Conservation (phyloP, 1,284 basidiomycete species). For the Sporisorium reilianum region DNA sequence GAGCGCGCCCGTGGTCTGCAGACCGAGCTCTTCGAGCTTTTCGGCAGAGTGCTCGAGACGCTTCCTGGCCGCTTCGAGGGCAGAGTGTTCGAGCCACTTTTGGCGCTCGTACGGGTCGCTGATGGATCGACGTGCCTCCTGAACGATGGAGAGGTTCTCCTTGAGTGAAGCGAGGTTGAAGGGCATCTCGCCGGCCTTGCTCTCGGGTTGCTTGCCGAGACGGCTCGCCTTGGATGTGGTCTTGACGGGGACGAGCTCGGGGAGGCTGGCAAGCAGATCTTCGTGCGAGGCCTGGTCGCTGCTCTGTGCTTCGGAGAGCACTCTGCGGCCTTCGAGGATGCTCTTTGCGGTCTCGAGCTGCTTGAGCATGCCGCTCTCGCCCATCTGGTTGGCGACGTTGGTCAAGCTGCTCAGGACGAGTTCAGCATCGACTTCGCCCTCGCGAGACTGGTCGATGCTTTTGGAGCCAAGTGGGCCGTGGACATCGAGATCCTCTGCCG, state of each 20-base stretch:
- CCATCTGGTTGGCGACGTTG: conserved; percentile 46
- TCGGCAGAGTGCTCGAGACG: conserved; percentile 58
- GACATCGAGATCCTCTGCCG: conserved; percentile 38
- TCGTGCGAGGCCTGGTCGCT: conserved; percentile 8
- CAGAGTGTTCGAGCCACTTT: conserved; percentile 66
- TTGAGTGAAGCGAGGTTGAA: conserved; percentile 62
- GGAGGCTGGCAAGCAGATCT: conserved; percentile 30
- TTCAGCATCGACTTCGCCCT: conserved; percentile 47
- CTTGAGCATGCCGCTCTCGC: conserved; percentile 43
- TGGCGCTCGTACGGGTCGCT: conserved; percentile 64
- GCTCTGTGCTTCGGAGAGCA: conserved; percentile 30
- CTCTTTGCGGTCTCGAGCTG: conserved; percentile 51
- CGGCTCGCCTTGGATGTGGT: conserved; percentile 39
- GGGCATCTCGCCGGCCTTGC: conserved; percentile 46
- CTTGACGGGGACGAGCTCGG: conserved; percentile 57
- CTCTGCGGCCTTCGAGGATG: conserved; percentile 44
- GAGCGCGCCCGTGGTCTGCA: conserved; percentile 52
- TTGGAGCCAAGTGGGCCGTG: conserved; percentile 37
- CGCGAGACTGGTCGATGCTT: conserved; percentile 40
- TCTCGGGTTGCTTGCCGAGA: conserved; percentile 33
- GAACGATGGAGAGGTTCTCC: conserved; percentile 62
- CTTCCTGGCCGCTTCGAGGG: conserved; percentile 63
- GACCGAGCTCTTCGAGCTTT: conserved; percentile 59
- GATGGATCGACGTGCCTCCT: conserved; percentile 52
- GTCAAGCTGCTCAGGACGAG: conserved; percentile 41